Evolutionary conservation across 2,329 filamentous ascomycete genomes (phyloP).

Genomic region (Ceratocystiopsis minuta): DNA sequence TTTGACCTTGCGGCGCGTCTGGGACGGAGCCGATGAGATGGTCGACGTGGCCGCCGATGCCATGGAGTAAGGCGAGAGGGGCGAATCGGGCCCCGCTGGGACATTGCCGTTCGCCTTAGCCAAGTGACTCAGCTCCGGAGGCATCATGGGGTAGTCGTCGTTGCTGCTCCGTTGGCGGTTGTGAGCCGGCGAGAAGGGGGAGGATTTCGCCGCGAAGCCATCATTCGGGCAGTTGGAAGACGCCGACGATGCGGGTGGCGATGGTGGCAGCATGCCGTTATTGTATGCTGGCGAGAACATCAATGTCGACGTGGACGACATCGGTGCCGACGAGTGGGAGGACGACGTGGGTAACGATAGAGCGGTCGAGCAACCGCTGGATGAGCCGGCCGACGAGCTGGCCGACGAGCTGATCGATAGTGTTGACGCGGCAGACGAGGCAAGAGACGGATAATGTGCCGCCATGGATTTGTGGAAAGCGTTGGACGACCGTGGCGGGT

Average conservation of each 20-base stretch:
- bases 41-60: background rate
- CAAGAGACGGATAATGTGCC: background rate
- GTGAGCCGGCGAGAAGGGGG: background rate
- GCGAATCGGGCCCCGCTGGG: conserved; percentile 7
- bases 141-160: conserved; percentile 11
- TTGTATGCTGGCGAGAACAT: background rate
- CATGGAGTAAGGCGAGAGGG: background rate
- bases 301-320: conserved; percentile 1
- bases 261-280: background rate
- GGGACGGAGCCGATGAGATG: conserved; percentile 10
- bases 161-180: background rate
- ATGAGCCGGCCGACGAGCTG: background rate
- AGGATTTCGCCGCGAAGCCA: background rate
- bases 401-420: background rate
- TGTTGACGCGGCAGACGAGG: background rate
- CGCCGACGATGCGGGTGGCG: conserved; percentile 1
- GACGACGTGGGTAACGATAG: conserved; percentile 3
- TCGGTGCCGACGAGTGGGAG: background rate
- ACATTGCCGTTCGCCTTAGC: background rate
- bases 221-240: conserved; percentile 1
- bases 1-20: conserved; percentile 28
- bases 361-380: background rate
- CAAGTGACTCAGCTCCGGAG: conserved; percentile 20
- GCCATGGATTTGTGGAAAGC: conserved; percentile 4
- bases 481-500: conserved; percentile 1